Evolutionary conservation across 208 protist genomes (phyloP).

Genomic region (Crithidia fasciculata): DNA sequence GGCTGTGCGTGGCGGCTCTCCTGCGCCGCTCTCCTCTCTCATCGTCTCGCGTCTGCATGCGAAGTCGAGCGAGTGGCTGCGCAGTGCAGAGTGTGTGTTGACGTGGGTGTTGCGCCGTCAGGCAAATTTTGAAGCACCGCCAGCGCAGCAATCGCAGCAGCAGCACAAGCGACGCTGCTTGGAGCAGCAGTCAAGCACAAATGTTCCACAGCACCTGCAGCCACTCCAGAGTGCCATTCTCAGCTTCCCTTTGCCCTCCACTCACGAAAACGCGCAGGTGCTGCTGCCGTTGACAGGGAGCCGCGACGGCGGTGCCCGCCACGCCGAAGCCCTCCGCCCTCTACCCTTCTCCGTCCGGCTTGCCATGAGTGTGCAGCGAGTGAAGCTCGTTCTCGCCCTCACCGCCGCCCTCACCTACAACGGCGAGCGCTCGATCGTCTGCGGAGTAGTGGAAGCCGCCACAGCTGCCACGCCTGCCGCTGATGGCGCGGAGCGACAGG

Average conservation of each 20-base stretch:
- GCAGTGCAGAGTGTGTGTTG: conserved; percentile 39
- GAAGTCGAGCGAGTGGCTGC: conserved; percentile 25
- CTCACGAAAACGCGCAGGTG: neutral
- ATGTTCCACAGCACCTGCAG: conserved; percentile 2
- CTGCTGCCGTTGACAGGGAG: neutral
- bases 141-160: conserved; percentile 3
- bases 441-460: conserved; percentile 4
- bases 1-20: no score
- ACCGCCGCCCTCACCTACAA: conserved; percentile 11
- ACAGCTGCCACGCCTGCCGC: neutral
- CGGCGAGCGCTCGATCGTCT: conserved; percentile 19
- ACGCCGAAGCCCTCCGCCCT: neutral
- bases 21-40: conserved; percentile 16
- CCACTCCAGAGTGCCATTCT: conserved; percentile 21
- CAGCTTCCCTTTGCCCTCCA: neutral
- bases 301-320: neutral
- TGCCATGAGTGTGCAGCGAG: conserved; percentile 33
- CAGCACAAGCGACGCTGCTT: conserved; percentile 31
- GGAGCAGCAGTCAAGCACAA: conserved; percentile 3
- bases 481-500: neutral
- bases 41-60: conserved; percentile 3
- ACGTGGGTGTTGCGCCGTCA: conserved; percentile 36
- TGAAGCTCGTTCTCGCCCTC: conserved; percentile 32
- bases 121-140: conserved; percentile 8
- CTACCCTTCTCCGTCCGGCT: conserved; percentile 19